Evolutionary conservation across 2,329 filamentous ascomycete species (phyloP), one percentile per base, ranked within the genome.

Genomic region (Xylariomycetidae sp.): DNA sequence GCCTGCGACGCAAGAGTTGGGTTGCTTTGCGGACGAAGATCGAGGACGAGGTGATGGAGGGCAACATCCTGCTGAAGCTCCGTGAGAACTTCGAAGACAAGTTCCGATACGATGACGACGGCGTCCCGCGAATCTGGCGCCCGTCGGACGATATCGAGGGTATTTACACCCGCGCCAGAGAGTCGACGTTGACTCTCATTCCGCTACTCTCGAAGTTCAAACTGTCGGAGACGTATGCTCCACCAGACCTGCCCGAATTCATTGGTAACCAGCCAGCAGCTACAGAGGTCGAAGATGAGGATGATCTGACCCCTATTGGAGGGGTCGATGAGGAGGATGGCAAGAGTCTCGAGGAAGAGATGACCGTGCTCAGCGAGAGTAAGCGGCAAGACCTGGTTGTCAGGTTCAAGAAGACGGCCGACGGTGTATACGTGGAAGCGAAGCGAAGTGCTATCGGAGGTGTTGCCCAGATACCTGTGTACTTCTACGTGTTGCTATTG

Each of bases 81-180:
- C 79, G 92, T 22, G 92, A 98, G 61, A 96, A 95, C 65, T 98
- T 98, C 48, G 92, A 98, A 63, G 92, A 98, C 66, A 95, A 95
- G 63, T 98, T 98, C 74, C 82, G 92, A 44, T 98, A 98, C 52
- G 92, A 98, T 52, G 89, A 95, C 39, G 79, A 80, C 6, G 92
- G 92, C 17, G 92, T 98, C 4, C 92, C 92, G 5, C 76, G 92
- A 39, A 95, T 98, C 60, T 98, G 92, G 92, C 80, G 89, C 16
- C 92, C 92, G 2, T 89, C 82, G 2, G 92, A 98, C 56, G 92
- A 98, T 54, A 98, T 98, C 40, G 92, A 98, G 65, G 89, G 90
- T 28, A 69, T 93, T 25, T 98, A 96, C 61, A 95, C 88, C 22
- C 82, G 80, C 43, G 90, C 92, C 4, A 79, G 90, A 44, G 90